phyloP scores from a whole-genome alignment of 2,329 filamentous ascomycete genomes.

The Claviceps arundinis region DNA sequence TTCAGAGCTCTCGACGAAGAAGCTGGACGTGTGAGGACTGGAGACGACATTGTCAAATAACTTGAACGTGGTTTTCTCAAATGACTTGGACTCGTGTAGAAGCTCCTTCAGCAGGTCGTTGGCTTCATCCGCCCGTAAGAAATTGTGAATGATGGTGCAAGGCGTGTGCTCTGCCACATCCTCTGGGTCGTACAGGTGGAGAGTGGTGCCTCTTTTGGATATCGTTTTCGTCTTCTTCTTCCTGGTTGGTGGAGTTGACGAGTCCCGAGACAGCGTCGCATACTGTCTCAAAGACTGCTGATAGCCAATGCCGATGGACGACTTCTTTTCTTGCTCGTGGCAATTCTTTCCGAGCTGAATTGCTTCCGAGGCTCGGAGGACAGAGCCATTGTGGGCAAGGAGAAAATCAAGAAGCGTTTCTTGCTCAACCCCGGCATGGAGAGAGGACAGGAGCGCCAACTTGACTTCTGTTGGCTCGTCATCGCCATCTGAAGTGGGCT shows the following conservation, averaged over 20 bases:
- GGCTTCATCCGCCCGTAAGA: constrained; percentile 59
- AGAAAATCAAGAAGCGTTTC: constrained; percentile 65
- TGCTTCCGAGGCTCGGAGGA: constrained; percentile 48
- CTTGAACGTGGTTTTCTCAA: constrained; percentile 62
- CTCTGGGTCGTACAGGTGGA: constrained; percentile 69
- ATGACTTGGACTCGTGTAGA: constrained; percentile 57
- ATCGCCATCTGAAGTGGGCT: constrained; percentile 11
- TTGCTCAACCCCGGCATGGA: constrained; percentile 52
- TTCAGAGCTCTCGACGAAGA: constrained; percentile 66
- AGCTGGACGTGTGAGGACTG: constrained; percentile 70
- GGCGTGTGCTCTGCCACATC: constrained; percentile 77
- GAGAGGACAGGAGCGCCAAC: constrained; percentile 66
- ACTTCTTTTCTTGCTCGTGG: constrained; percentile 17
- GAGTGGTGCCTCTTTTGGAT: constrained; percentile 65
- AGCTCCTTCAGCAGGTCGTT: constrained; percentile 64
- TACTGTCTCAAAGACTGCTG: constrained; percentile 53
- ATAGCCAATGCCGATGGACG: constrained; percentile 29
- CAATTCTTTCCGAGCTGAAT: constrained; percentile 26
- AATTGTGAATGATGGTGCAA: constrained; percentile 86
- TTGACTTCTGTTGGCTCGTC: constrained; percentile 77
- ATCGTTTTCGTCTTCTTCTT: constrained; percentile 42
- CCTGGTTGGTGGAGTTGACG: constrained; percentile 6
- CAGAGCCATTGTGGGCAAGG: constrained; percentile 63
- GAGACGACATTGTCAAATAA: constrained; percentile 79
- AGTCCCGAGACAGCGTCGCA: constrained; percentile 12